phyloP scores from a whole-genome alignment of 169 alveolate species.

The Plasmodium vivax region DNA sequence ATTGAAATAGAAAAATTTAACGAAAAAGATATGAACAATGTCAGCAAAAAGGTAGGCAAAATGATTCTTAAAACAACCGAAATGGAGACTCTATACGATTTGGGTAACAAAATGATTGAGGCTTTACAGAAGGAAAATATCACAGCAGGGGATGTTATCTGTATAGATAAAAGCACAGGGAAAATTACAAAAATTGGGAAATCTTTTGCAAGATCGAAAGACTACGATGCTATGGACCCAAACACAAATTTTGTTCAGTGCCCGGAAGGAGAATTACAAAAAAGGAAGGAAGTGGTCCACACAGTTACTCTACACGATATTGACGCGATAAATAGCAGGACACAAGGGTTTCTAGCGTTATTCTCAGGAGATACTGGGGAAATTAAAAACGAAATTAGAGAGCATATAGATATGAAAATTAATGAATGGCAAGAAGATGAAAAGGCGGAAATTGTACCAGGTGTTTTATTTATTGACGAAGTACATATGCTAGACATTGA shows the following conservation, averaged over 20 bases:
- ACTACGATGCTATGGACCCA: slow-evolving; percentile 98
- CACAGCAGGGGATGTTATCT: slow-evolving; percentile 95
- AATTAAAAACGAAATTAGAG: slow-evolving; percentile 97
- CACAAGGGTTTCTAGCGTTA: slow-evolving; percentile 98
- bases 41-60: slow-evolving; percentile 90
- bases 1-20: slow-evolving; percentile 94
- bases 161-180: slow-evolving; percentile 98
- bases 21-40: slow-evolving; percentile 74
- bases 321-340: slow-evolving; percentile 97
- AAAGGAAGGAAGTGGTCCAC: slow-evolving; percentile 98
- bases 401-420: slow-evolving; percentile 97
- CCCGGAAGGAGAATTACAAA: slow-evolving; percentile 99
- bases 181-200: slow-evolving; percentile 97
- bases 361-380: slow-evolving; percentile 99
- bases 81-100: slow-evolving; percentile 98
- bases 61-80: slow-evolving; percentile 98
- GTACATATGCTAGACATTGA: slow-evolving; percentile 99
- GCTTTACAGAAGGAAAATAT: slow-evolving; percentile 87
- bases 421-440: slow-evolving; percentile 99
- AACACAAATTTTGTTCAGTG: slow-evolving; percentile 92
- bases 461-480: slow-evolving; percentile 99
- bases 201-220: slow-evolving; percentile 96
- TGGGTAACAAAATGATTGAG: slow-evolving; percentile 96
- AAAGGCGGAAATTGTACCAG: slow-evolving; percentile 92
- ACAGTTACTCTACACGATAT: slow-evolving; percentile 99